Conservation (phyloP, 148 eudicot genomes). For the Rhododendron griersonianum region DNA sequence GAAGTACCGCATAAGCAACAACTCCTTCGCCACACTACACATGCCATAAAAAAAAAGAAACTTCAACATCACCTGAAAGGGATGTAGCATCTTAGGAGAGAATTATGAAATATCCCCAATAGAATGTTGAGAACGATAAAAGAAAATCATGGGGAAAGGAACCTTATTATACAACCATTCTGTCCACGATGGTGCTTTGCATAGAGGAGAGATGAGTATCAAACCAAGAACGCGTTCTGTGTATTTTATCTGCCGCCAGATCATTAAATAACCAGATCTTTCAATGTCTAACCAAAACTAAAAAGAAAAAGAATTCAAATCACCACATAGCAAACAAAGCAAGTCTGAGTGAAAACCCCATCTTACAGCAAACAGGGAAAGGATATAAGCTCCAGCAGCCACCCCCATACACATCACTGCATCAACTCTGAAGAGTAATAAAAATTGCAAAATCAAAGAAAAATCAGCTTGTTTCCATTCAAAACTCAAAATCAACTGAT, state of each 20-base stretch:
- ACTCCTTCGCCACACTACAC: conserved; percentile 16
- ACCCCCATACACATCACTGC: conserved; percentile 24
- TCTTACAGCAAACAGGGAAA: conserved; percentile 29
- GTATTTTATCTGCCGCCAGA: conserved; percentile 19
- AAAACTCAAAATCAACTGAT: no score
- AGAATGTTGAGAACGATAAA: no score
- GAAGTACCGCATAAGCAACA: conserved; percentile 17
- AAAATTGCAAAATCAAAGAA: no score
- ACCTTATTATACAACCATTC: conserved; percentile 31
- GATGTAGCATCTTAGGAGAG: neutral
- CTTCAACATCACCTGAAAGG: conserved; percentile 13
- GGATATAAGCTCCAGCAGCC: conserved; percentile 31
- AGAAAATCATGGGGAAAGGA: neutral
- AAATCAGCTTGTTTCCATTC: no score
- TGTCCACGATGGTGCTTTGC: conserved; percentile 27
- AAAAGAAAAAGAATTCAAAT: neutral
- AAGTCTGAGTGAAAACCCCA: neutral
- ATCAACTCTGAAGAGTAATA: no score
- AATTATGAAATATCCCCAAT: no score
- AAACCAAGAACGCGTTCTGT: conserved; percentile 23
- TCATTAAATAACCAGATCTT: neutral
- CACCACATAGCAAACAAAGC: neutral
- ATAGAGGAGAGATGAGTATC: conserved; percentile 29
- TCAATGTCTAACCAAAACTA: neutral
- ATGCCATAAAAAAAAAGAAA: conserved; percentile 16